Base-by-base conservation (phyloP, 2,329 filamentous ascomycete genomes). In the Aspergillus sp. region DNA sequence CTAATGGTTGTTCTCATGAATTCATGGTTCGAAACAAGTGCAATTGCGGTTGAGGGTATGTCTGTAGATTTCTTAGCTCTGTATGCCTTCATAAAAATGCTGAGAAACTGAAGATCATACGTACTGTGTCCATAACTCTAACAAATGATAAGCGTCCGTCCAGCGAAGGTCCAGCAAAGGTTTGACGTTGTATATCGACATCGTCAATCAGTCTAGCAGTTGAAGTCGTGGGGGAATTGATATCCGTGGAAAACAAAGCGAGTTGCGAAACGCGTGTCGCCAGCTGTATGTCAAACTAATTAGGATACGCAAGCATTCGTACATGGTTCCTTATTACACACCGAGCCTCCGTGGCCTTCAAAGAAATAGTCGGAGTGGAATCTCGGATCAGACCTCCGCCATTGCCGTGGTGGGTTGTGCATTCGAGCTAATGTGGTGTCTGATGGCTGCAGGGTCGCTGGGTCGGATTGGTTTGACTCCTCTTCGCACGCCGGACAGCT, bases 401-500 rank as follows among this genome's bases (percentile, higher is more conserved):
- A 54, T 46, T 14, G n/a, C 15, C 11, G 33, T 41, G 25, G 37
- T 6, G 19, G 27, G 25, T n/a, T 19, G 39, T n/a, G 39, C 11
- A 52, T 43, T 27, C 39, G 39, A 19, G 31, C 23, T 21, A 15
- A 8, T 31, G 33, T 37, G 46, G 50, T 15, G 40, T 27, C 19
- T 6, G 33, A 27, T 43, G 9, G 17, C 17, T 6, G 15, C 17
- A 8, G 51, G 31, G 17, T 39, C 40, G 33, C 27, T 21, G 11
- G 51, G 31, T 12, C 25, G 31, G 35, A 41, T 48, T 19, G 52
- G 52, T n/a, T 47, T 48, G n/a, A 48, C 21, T 5, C 23, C 21
- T 4, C 15, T 48, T 23, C 43, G 43, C 25, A 54, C 35, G 33
- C 19, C 15, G 31, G 43, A 63, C 47, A 60, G 64, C 9, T 62